These are phyloP conservation scores for Lachnum nothofagi DNA, from an alignment of 2,329 filamentous ascomycete species.

Conservation along the genomic window DNA sequence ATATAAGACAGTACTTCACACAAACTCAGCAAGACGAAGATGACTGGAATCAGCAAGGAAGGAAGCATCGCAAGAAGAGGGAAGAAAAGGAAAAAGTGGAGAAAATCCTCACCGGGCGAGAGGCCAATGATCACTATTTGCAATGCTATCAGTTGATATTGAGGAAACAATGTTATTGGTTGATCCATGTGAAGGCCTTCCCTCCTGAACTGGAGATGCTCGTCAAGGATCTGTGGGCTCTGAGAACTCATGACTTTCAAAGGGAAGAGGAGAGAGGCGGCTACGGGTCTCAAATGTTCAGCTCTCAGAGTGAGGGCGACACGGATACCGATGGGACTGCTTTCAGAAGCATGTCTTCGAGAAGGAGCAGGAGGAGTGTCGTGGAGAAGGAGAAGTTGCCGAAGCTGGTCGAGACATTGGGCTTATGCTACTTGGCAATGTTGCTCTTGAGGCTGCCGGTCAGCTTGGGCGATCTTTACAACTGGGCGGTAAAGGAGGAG, in stretches of 20 bases:
- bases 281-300: conserved; percentile 33
- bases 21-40: conserved; percentile 59
- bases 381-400: conserved; percentile 44
- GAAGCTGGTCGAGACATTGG: conserved; percentile 67
- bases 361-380: conserved; percentile 24
- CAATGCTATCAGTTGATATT: conserved; percentile 81
- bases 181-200: conserved; percentile 62
- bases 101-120: conserved; percentile 57
- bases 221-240: conserved; percentile 78
- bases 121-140: conserved; percentile 72
- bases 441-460: conserved; percentile 71
- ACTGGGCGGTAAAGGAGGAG: conserved; percentile 62
- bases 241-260: conserved; percentile 41
- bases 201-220: conserved; percentile 71
- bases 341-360: background rate
- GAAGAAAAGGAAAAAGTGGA: conserved; percentile 55
- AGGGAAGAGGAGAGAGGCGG: conserved; percentile 34
- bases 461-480: conserved; percentile 66
- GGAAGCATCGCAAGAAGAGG: conserved; percentile 50
- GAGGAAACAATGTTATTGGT: conserved; percentile 71
- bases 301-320: conserved; percentile 33
- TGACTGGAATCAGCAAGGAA: conserved; percentile 59
- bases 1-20: conserved; percentile 28
- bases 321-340: conserved; percentile 28
- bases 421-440: conserved; percentile 73